These are phyloP conservation scores for Hypoxylon subgilvum DNA, from an alignment of 495 filamentous ascomycete species.

Conservation along the genomic window DNA sequence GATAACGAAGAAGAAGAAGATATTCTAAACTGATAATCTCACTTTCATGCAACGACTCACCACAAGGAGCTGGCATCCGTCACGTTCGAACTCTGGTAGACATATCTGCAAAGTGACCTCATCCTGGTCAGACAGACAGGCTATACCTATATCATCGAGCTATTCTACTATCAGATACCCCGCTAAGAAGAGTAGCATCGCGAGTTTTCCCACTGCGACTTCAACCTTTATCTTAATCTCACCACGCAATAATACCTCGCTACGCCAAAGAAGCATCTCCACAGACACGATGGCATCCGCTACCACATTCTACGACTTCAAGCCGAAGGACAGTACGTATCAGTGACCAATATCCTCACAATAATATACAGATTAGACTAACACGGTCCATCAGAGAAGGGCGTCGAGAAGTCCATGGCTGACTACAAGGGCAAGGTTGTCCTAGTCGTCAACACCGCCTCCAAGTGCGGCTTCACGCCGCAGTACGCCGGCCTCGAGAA, in stretches of 20 bases:
- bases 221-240: too few relatives aligned
- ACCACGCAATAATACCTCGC: too few relatives aligned
- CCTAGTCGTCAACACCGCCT: constrained; percentile 96
- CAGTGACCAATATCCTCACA: not conserved
- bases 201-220: constrained; percentile 12
- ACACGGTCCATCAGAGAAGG: constrained; percentile 66
- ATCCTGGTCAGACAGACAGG: constrained; percentile 8
- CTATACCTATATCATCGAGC: constrained; percentile 12
- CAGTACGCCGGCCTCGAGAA: constrained; percentile 92
- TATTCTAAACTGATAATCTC: too few relatives aligned
- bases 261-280: not conserved
- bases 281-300: constrained; percentile 78
- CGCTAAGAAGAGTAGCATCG: constrained; percentile 16
- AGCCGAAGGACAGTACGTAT: constrained; percentile 76
- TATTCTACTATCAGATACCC: constrained; percentile 26
- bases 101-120: constrained; percentile 26
- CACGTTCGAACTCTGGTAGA: constrained; percentile 5
- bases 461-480: constrained; percentile 98
- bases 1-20: constrained; percentile 1
- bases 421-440: constrained; percentile 86
- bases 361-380: not conserved
- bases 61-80: constrained; percentile 25
- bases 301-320: constrained; percentile 90
- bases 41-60: constrained; percentile 25
- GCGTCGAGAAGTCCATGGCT: constrained; percentile 69